Percentiles rank a stretch among this genome's conserved stretches.
Conservation (phyloP, 225 moss, liverwort and hornwort species). For the Physcomitrellopsis africana region DNA sequence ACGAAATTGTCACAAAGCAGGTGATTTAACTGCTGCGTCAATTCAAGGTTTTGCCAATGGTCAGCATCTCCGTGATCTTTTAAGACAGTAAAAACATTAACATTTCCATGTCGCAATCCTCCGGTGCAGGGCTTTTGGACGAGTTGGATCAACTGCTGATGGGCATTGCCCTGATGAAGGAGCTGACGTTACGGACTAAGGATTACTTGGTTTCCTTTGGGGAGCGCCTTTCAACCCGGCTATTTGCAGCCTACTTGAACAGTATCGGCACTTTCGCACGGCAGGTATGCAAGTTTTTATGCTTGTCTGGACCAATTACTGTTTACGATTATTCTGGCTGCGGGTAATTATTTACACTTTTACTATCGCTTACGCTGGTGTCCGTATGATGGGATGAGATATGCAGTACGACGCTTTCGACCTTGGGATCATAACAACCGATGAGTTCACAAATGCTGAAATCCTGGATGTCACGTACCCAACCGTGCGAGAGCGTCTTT, state of each 20-base stretch:
- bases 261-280: constrained; percentile 46
- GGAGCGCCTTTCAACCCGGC: constrained; percentile 68
- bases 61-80: not conserved
- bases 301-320: not conserved
- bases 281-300: constrained; percentile 46
- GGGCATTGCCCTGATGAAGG: constrained; percentile 63
- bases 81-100: not conserved
- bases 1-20: not conserved
- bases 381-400: not conserved
- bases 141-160: constrained; percentile 64
- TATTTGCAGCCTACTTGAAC: constrained; percentile 64
- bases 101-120: not conserved
- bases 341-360: not conserved
- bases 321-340: not conserved
- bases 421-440: constrained; percentile 67
- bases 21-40: not conserved
- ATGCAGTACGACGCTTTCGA: constrained; percentile 73
- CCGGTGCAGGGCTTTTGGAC: constrained; percentile 37
- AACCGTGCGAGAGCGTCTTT: constrained; percentile 28
- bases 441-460: constrained; percentile 77
- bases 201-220: constrained; percentile 76
- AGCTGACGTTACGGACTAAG: constrained; percentile 57
- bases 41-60: not conserved
- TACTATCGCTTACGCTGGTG: not conserved
- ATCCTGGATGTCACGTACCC: constrained; percentile 61